Conservation (phyloP, 164 flowering plant genomes). For the Piper betle region DNA sequence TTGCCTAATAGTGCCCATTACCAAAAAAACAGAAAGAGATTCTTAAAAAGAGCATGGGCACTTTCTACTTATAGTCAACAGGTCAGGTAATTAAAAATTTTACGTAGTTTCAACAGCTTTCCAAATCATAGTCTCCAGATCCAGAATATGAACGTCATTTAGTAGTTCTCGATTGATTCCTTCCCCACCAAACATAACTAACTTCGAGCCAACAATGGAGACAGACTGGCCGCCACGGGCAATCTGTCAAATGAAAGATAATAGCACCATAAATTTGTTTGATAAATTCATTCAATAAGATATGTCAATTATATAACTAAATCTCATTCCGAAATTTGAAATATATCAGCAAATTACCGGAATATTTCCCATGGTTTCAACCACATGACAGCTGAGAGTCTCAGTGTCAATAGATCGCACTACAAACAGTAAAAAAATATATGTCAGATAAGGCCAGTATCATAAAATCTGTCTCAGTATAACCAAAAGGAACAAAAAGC, state of each 20-base stretch:
- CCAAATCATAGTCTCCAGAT: conserved; percentile 81
- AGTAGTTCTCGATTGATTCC: conserved; percentile 40
- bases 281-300: background rate
- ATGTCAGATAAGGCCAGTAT: background rate
- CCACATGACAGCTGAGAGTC: conserved; percentile 34
- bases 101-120: conserved; percentile 40
- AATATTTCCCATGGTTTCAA: conserved; percentile 61
- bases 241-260: conserved; percentile 29
- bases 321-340: background rate
- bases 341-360: conserved; percentile 41
- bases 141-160: conserved; percentile 74
- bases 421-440: conserved; percentile 21
- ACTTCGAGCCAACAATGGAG: conserved; percentile 56
- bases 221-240: conserved; percentile 89
- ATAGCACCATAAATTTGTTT: background rate
- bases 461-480: background rate
- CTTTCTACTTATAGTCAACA: background rate
- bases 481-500: background rate
- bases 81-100: background rate
- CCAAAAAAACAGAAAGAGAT: too few relatives aligned
- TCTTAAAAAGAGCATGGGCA: background rate
- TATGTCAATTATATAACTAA: background rate
- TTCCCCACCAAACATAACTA: conserved; percentile 93
- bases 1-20: conserved; percentile 31
- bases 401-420: conserved; percentile 64